phyloP scores from a whole-genome alignment of 2,329 filamentous ascomycete species.

The Aspergillus hiratsukae region DNA sequence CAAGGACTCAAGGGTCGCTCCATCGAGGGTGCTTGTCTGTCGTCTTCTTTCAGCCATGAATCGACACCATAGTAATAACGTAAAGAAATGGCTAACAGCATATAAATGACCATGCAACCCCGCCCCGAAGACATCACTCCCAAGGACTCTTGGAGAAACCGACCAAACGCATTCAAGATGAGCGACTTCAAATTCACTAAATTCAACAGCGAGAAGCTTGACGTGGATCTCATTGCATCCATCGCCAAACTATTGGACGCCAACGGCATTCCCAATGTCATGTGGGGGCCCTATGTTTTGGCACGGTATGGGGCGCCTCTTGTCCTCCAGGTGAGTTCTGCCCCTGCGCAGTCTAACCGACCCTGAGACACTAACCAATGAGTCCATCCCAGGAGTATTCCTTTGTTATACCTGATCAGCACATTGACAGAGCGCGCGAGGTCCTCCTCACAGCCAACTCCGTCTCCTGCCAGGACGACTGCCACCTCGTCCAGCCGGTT shows the following conservation, averaged over 20 bases:
- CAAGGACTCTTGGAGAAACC: too few species aligned
- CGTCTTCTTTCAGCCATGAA: too few species aligned
- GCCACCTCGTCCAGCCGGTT: too few species aligned
- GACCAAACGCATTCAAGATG: neutral
- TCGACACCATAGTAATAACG: too few species aligned
- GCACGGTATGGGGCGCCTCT: neutral
- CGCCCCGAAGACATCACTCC: too few species aligned
- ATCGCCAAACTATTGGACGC: neutral
- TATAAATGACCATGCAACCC: too few species aligned
- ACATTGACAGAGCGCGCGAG: neutral
- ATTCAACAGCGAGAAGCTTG: too few species aligned
- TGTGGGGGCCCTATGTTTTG: neutral
- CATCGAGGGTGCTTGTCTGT: too few species aligned
- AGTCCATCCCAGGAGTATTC: neutral
- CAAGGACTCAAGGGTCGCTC: too few species aligned
- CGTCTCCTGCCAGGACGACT: too few species aligned
- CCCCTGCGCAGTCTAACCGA: too few species aligned
- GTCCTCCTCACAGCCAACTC: neutral
- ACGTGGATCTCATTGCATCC: neutral
- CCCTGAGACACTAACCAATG: neutral
- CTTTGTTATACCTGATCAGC: neutral
- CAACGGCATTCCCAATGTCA: neutral
- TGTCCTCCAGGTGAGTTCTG: neutral
- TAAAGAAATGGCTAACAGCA: too few species aligned
- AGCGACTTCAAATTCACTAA: neutral